phyloP scores from a whole-genome alignment of 768 basidiomycete genomes.

The Omphalotus guepiniiformis region DNA sequence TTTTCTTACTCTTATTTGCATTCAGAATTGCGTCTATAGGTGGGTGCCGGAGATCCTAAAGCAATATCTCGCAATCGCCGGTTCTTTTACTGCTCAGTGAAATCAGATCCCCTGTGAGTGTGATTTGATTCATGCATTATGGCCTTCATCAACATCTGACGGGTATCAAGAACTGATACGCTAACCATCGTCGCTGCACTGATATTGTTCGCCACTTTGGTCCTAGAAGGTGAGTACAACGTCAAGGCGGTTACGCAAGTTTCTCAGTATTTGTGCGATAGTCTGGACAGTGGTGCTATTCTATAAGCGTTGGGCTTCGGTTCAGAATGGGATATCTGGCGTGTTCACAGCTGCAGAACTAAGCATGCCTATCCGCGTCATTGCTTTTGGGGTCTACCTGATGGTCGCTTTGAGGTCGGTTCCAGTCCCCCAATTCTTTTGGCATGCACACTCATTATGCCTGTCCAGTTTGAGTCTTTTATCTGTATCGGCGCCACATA shows the following conservation, averaged over 20 bases:
- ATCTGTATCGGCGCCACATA: conserved; percentile 38
- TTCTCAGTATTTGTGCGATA: too few species aligned
- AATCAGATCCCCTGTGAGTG: conserved; percentile 32
- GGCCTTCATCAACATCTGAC: not conserved
- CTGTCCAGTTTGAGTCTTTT: conserved; percentile 37
- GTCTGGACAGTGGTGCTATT: conserved; percentile 39
- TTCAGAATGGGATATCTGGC: conserved; percentile 18
- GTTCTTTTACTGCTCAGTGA: conserved; percentile 49
- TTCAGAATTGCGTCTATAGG: conserved; percentile 22
- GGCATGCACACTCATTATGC: not conserved
- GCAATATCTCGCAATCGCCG: conserved; percentile 42
- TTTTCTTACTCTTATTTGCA: not conserved
- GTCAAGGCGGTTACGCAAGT: not conserved
- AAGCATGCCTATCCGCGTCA: conserved; percentile 40
- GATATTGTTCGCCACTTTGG: conserved; percentile 33
- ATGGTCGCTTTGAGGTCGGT: conserved; percentile 37
- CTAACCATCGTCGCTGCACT: conserved; percentile 36
- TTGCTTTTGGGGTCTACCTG: conserved; percentile 40
- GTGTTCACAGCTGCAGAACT: conserved; percentile 30
- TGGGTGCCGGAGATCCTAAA: conserved; percentile 32
- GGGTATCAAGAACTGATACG: conserved; percentile 32
- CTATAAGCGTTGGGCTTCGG: conserved; percentile 28
- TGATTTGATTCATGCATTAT: too few species aligned
- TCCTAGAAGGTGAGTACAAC: conserved; percentile 32
- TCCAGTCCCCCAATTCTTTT: not conserved